Base-by-base conservation (phyloP, 768 basidiomycete species). In the Boletus rufocinnamomeus region DNA sequence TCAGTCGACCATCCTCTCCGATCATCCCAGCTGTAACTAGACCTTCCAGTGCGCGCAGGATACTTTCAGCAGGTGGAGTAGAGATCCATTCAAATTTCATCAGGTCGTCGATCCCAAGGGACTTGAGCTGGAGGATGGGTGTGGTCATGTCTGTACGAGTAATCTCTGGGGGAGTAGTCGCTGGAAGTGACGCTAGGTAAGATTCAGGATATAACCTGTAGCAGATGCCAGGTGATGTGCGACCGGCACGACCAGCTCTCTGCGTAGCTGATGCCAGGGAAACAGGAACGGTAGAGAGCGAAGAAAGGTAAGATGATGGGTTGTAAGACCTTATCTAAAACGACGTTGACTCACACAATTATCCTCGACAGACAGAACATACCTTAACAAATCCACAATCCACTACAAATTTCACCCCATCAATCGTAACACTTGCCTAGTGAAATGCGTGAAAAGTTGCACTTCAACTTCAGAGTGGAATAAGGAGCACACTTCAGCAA, bases 341-440 rank as follows among this genome's bases (percentile, higher is more conserved):
- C 46, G 21, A 51, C 8, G 45, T 51, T 28, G 37, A 57, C 37
- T 16, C 27, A 34, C 10, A 41, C 46, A 35, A 23, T 32, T 10
- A 51, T 43, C 56, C 23, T 38, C 28, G 21, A 35, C 28, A 23
- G 14, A 59, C 59, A 13, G 5, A 14, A 62, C 75, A 23, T 63
- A 93, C 94, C 84, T 99, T 99, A 62, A 97, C 95, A 67, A 94
- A 94, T 17, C 97, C 97, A 58, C 86, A 87, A 67, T 99, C 97
- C 4, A 98, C 81, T 16, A 99, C 95, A 67, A 87, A 98, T 63
- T 89, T 89, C 60, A 98, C 87, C 4, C 95, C 95, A 43, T 98
- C 93, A 56, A 99, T 98, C 1, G 97, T 99, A 25, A 99, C 90
- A 69, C 92, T 95, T 17, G 97, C 95, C 91, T 93, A 57, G 25